Conservation (phyloP, 495 filamentous ascomycete species). For the Hamigera avellanea region DNA sequence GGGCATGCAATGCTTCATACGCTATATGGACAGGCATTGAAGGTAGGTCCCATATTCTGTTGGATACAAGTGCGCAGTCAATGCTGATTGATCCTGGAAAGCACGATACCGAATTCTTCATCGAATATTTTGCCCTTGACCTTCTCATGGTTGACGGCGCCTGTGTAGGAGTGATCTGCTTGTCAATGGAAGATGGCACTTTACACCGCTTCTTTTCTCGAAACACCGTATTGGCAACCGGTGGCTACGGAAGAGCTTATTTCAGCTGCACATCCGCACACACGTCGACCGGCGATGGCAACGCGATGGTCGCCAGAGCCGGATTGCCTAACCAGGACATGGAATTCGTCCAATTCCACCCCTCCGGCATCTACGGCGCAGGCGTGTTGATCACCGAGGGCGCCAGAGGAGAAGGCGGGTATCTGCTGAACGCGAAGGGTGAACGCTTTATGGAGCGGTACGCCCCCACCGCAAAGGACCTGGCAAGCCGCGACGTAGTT, state of each 20-base stretch:
- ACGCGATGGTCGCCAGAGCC: slow-evolving; percentile 82
- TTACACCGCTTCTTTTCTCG: slow-evolving; percentile 73
- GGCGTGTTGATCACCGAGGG: slow-evolving; percentile 85
- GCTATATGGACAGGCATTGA: slow-evolving; percentile 75
- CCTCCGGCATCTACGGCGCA: slow-evolving; percentile 82
- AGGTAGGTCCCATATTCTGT: too few species aligned
- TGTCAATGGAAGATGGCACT: slow-evolving; percentile 83
- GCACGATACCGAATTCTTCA: slow-evolving; percentile 87
- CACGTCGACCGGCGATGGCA: slow-evolving; percentile 82
- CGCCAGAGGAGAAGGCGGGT: slow-evolving; percentile 79
- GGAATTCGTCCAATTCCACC: slow-evolving; percentile 89
- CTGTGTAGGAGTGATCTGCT: slow-evolving; percentile 74
- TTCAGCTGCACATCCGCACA: slow-evolving; percentile 85
- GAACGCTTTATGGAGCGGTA: slow-evolving; percentile 90
- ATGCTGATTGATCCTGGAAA: too few species aligned
- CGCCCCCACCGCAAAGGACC: slow-evolving; percentile 78
- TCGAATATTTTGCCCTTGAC: slow-evolving; percentile 81
- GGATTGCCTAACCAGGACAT: slow-evolving; percentile 84
- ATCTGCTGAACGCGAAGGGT: slow-evolving; percentile 73
- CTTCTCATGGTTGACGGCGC: slow-evolving; percentile 78
- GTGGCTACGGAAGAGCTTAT: slow-evolving; percentile 77
- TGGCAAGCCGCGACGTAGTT: slow-evolving; percentile 69
- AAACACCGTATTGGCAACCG: slow-evolving; percentile 77
- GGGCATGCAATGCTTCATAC: slow-evolving; percentile 81
- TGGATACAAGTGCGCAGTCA: too few species aligned